Percentiles rank a stretch among this genome's conserved stretches.
phyloP scores from a whole-genome alignment of 345 rosid species.

The Hevea brasiliensis region DNA sequence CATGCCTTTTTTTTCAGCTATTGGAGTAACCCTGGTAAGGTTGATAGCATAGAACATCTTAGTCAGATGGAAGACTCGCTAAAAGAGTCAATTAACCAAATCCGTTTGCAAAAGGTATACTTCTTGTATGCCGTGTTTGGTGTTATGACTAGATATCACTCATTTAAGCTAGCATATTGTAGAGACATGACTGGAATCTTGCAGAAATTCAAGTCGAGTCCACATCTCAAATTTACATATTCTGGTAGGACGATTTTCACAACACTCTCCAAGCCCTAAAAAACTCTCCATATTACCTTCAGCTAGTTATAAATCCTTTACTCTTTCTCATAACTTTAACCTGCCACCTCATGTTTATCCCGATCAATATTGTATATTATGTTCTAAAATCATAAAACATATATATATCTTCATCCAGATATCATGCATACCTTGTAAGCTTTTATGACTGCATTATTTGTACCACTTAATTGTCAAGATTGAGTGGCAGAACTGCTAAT shows the following conservation, averaged over 20 bases:
- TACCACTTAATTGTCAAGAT: background rate
- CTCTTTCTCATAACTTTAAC: background rate
- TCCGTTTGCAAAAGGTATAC: conserved; percentile 58
- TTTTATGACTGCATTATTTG: background rate
- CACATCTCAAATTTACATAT: background rate
- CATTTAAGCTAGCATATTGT: background rate
- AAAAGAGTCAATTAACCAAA: conserved; percentile 54
- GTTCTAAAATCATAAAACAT: background rate
- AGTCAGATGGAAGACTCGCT: conserved; percentile 76
- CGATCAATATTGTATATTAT: background rate
- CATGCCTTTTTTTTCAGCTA: conserved; percentile 47
- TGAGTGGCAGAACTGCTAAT: background rate
- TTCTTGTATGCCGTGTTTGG: background rate
- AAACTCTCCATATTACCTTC: background rate
- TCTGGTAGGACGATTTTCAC: background rate
- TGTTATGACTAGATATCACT: background rate
- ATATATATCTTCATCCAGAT: background rate
- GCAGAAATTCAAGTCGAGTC: background rate
- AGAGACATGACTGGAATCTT: background rate
- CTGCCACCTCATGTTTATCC: background rate
- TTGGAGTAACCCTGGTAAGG: conserved; percentile 67
- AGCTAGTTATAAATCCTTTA: background rate
- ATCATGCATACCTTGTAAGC: background rate
- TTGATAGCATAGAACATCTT: conserved; percentile 66
- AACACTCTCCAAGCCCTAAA: background rate